A percentile compares a stretch with the other conserved stretches of the same genome.
These are phyloP conservation scores for Handroanthus guayacan DNA, from an alignment of 257 asterid genomes.

Conservation along the genomic window DNA sequence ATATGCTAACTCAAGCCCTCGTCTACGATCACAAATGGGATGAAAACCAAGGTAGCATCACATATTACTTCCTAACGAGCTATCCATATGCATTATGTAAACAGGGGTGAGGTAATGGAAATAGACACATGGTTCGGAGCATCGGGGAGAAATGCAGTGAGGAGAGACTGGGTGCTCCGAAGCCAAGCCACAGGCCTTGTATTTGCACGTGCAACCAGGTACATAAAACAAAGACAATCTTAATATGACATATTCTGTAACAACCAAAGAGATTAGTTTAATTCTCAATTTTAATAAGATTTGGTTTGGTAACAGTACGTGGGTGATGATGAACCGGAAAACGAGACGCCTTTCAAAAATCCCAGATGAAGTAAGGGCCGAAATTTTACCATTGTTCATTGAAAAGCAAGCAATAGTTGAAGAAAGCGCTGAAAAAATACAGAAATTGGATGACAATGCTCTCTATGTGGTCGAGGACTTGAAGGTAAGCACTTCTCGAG, in stretches of 20 bases:
- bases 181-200: constrained; percentile 76
- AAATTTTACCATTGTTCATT: constrained; percentile 80
- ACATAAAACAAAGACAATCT: too few species aligned
- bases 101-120: constrained; percentile 90
- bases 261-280: not conserved
- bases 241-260: too few species aligned
- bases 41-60: too few species aligned
- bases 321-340: constrained; percentile 91
- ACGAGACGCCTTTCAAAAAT: constrained; percentile 88
- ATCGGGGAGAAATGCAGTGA: constrained; percentile 90
- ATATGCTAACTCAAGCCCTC: too few species aligned
- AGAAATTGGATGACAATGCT: constrained; percentile 63
- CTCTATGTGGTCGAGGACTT: constrained; percentile 57
- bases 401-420: constrained; percentile 70
- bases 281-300: not conserved
- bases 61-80: too few species aligned
- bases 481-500: constrained; percentile 49
- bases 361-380: constrained; percentile 89
- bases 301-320: constrained; percentile 54
- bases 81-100: not conserved
- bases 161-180: constrained; percentile 82
- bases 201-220: constrained; percentile 90
- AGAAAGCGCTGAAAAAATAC: constrained; percentile 60
- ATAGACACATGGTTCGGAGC: constrained; percentile 93
- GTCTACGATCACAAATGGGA: too few species aligned